These are phyloP conservation scores for Solanum hybrid DNA, from an alignment of 305 asterid species.

Conservation along the genomic window DNA sequence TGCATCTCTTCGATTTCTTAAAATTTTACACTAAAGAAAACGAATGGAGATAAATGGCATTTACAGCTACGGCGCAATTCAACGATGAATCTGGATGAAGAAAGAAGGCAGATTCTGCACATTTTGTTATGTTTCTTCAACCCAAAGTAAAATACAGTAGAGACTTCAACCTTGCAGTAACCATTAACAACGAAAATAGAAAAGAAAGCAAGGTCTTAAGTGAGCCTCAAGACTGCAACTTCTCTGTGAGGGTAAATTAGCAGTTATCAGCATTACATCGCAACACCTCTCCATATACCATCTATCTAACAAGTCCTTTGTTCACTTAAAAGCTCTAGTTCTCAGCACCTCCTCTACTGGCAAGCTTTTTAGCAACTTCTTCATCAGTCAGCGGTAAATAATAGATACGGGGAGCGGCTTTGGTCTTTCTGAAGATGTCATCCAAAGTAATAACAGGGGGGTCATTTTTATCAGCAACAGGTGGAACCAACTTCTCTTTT, in stretches of 20 bases:
- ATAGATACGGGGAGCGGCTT: conserved; percentile 25
- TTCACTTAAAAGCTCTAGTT: background rate
- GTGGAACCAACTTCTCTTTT: conserved; percentile 7
- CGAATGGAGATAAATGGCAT: background rate
- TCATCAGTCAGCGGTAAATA: conserved; percentile 26
- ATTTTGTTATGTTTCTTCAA: background rate
- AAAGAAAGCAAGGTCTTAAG: background rate
- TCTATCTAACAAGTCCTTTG: background rate
- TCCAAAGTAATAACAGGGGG: conserved; percentile 17
- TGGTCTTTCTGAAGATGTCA: conserved; percentile 25
- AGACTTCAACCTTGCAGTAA: background rate
- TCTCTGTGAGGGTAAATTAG: background rate
- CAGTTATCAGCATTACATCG: background rate
- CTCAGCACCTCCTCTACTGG: background rate
- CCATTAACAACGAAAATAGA: background rate
- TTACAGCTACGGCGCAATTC: background rate
- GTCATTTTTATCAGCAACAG: conserved; percentile 6
- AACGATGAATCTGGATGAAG: background rate
- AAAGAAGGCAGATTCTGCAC: background rate
- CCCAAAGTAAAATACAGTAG: background rate
- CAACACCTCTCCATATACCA: background rate
- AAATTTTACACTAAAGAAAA: background rate
- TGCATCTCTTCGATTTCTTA: background rate
- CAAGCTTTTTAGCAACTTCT: conserved; percentile 18
- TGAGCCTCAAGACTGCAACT: background rate